Evolutionary conservation across 2,329 filamentous ascomycete genomes (phyloP), one percentile per base, ranked within the genome.

Genomic region (Endoconidiophora polonica): DNA sequence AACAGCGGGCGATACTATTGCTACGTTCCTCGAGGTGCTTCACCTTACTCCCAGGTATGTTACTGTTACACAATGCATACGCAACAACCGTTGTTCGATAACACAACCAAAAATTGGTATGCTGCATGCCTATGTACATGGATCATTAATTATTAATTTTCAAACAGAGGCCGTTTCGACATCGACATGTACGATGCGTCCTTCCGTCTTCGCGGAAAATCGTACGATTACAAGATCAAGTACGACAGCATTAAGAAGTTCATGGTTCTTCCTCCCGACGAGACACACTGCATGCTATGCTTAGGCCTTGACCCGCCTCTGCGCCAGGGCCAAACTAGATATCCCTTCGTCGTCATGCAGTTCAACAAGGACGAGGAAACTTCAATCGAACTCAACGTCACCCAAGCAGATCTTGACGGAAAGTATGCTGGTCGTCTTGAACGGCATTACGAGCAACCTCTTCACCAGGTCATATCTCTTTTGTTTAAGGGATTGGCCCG

Each of bases 211-310:
- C 90, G 91, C 57, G 91, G 91, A 60, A 98, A 98, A 70, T 98
- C 91, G 22, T 98, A 98, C 71, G 93, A 98, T 70, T 98, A 98
- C 78, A 98, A 98, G 76, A 96, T 98, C 57, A 87, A 95, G 64
- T 98, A 95, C 67, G 86, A 95, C 52, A 79, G 82, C 46, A 87
- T 96, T 68, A 98, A 98, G 73, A 96, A 96, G 65, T 96, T 96
- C 63, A 95, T 98, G 80, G 77, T 96, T 26, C 78, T 98, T 4
- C 91, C 91, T 44, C 91, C 91, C n/a, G 91, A 98, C 63, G 91
- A 98, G 57, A 78, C 91, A 58, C 91, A 98, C 63, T 88, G 84
- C 57, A 83, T 98, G 70, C 86, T 98, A 56, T 90, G 86, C 55
- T 82, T 98, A 56, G 91, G 93, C 49, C 73, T 98, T 36, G 91